These are phyloP conservation scores for Henckelia pumila DNA, from an alignment of 257 asterid species.

Conservation along the genomic window DNA sequence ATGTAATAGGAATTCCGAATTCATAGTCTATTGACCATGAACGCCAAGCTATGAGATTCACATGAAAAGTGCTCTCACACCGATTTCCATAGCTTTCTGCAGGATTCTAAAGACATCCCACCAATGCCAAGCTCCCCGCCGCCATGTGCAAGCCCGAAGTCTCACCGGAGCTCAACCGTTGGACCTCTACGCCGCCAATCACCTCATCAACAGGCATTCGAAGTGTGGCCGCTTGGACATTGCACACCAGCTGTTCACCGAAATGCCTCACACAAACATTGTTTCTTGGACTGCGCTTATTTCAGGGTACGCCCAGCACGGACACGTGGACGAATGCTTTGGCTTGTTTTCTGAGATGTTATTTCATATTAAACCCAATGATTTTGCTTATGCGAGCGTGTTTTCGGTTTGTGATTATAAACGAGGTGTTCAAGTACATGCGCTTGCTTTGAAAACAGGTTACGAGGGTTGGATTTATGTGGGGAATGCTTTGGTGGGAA, in stretches of 20 bases:
- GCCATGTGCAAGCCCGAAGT: conserved; percentile 10
- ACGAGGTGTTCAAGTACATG: conserved; percentile 73
- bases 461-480: conserved; percentile 65
- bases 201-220: conserved; percentile 41
- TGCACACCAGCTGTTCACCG: conserved; percentile 52
- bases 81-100: too few species aligned
- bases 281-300: conserved; percentile 77
- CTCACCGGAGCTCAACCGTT: conserved; percentile 18
- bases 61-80: too few species aligned
- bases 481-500: conserved; percentile 70
- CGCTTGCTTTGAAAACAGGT: conserved; percentile 51
- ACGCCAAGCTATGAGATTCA: too few species aligned
- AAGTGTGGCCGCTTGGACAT: conserved; percentile 50
- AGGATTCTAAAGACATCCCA: too few species aligned
- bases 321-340: conserved; percentile 46
- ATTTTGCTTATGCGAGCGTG: conserved; percentile 68
- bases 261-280: conserved; percentile 57
- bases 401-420: conserved; percentile 57
- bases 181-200: conserved; percentile 45
- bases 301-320: conserved; percentile 65
- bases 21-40: too few species aligned
- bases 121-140: not conserved
- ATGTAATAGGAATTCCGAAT: too few species aligned
- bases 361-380: conserved; percentile 53
- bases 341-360: conserved; percentile 49